Percentiles rank a stretch among this genome's conserved stretches.
Evolutionary conservation across 2,329 filamentous ascomycete genomes (phyloP).

Genomic region (Aspergillus pseudonomiae): DNA sequence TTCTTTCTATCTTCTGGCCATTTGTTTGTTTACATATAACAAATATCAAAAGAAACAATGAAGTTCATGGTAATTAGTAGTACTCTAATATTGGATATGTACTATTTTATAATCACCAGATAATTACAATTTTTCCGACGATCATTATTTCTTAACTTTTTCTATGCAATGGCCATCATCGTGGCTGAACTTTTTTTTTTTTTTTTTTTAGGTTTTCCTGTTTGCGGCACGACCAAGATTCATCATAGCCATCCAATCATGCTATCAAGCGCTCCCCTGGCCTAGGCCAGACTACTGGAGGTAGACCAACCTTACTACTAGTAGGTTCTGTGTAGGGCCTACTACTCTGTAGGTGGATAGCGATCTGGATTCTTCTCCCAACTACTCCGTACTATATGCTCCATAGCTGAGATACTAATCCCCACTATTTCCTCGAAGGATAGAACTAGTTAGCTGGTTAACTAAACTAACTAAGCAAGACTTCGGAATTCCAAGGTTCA

Average conservation of each 20-base stretch:
- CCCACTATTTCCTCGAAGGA: neutral
- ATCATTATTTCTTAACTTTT: neutral
- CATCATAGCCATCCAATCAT: conserved; percentile 1
- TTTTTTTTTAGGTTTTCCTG: neutral
- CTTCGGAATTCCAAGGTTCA: neutral
- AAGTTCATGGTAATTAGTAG: neutral
- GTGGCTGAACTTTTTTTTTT: conserved; percentile 7
- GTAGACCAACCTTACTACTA: neutral
- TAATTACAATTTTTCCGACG: neutral
- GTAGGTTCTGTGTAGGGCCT: too few species aligned
- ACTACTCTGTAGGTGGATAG: too few species aligned
- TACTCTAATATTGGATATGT: neutral
- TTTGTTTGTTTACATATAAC: neutral
- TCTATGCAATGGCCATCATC: conserved; percentile 2
- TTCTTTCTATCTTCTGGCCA: neutral
- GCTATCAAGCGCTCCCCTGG: conserved; percentile 4
- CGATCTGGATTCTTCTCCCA: neutral
- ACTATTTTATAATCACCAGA: neutral
- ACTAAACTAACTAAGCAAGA: neutral
- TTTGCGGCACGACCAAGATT: conserved; percentile 2
- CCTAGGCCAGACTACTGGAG: too few species aligned
- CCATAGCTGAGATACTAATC: neutral
- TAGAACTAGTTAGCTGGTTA: neutral
- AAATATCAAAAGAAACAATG: neutral
- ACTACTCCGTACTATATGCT: neutral